Evolutionary conservation across 2,329 filamentous ascomycete genomes (phyloP), one percentile per base, ranked within the genome.

Genomic region (Aureobasidium namibiae): DNA sequence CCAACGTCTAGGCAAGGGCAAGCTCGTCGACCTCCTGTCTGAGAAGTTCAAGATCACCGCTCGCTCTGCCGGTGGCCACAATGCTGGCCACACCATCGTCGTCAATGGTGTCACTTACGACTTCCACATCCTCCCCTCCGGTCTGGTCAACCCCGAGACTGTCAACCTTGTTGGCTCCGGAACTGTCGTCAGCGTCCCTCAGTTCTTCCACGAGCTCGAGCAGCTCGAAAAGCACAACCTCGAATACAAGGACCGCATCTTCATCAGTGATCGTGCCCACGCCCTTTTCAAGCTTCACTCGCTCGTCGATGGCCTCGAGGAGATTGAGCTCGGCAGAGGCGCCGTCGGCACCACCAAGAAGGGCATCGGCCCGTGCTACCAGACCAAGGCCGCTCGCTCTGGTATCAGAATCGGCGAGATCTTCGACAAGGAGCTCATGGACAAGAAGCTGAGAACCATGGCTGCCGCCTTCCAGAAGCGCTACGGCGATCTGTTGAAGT

Each of bases 131-230:
- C 74, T 87, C 52, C 70, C 85, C 24, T 88, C 83, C 59, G 89
- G 89, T 61, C 80, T 92, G 62, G 78, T 92, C 64, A 89, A 87
- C 69, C 85, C 87, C 7, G 76, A 76, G 44, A 88, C 82, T 70
- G 79, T 83, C 66, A 92, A 91, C 75, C 76, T 92, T 60, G 87
- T 92, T 69, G 88, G 78, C 38, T 70, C 68, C 65, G 75, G 87
- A 61, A 86, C 85, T 50, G 86, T 89, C 61, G 84, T 89, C 64
- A 82, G 89, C 72, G 79, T 87, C 59, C 82, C 83, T 21, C 77
- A 78, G 57, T 86, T 88, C 76, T 87, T 87, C 78, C 79, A 81
- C 65, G 85, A 88, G 70, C 75, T 88, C 46, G 74, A 79, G 61
- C 79, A 76, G 16, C 72, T 87, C 26, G 80, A 87, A 65, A 77